phyloP scores from a whole-genome alignment of 371 early-diverging fungal genomes.

The Apophysomyces ossiformis region DNA sequence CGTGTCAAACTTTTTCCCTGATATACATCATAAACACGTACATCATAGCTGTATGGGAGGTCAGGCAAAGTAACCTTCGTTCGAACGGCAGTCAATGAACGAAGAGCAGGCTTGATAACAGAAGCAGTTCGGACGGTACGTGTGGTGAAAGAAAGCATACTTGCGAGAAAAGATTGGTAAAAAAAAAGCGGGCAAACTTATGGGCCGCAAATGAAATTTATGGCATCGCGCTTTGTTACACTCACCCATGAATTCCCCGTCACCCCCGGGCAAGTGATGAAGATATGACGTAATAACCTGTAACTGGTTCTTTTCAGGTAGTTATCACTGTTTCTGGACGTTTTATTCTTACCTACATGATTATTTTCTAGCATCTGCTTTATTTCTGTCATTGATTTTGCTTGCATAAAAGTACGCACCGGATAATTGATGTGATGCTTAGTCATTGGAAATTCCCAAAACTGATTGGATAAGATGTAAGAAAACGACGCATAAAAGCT shows the following conservation, averaged over 20 bases:
- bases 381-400: too few species aligned
- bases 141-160: slow-evolving; percentile 53
- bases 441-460: too few species aligned
- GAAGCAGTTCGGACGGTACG: slow-evolving; percentile 45
- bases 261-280: too few species aligned
- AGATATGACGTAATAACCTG: too few species aligned
- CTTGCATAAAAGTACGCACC: too few species aligned
- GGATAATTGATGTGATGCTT: too few species aligned
- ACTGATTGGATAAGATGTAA: too few species aligned
- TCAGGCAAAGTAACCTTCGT: slow-evolving; percentile 76
- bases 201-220: slow-evolving; percentile 6
- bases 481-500: too few species aligned
- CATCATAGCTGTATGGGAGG: slow-evolving; percentile 74
- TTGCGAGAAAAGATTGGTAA: slow-evolving; percentile 1
- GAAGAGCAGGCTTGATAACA: slow-evolving; percentile 38
- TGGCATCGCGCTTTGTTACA: slow-evolving; percentile 3
- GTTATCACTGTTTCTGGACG: too few species aligned
- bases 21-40: slow-evolving; percentile 53
- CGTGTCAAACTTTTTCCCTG: slow-evolving; percentile 8
- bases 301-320: too few species aligned
- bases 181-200: not conserved
- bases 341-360: too few species aligned
- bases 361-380: too few species aligned
- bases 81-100: slow-evolving; percentile 55
- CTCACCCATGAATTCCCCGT: not conserved